These are phyloP conservation scores for Pelargonium exstipulatum DNA, from an alignment of 441 rosid genomes.

Conservation along the genomic window DNA sequence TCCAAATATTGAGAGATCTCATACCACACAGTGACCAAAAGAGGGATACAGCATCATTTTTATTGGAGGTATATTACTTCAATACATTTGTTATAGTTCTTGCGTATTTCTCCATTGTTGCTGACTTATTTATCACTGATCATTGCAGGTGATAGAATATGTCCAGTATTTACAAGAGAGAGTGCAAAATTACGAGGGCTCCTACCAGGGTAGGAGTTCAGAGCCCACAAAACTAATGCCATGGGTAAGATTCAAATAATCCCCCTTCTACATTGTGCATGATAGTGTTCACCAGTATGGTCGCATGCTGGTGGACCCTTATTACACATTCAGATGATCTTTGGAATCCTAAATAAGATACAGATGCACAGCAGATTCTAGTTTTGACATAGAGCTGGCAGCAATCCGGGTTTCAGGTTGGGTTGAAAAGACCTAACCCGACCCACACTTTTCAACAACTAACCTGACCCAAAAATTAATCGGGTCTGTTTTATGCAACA, in stretches of 20 bases:
- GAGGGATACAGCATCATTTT: slow-evolving; percentile 10
- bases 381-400: too few relatives aligned
- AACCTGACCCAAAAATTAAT: too few relatives aligned
- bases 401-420: too few relatives aligned
- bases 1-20: slow-evolving; percentile 5
- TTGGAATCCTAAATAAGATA: too few relatives aligned
- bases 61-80: slow-evolving; percentile 45
- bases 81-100: not conserved
- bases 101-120: slow-evolving; percentile 8
- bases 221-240: slow-evolving; percentile 69
- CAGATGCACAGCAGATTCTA: too few relatives aligned
- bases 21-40: slow-evolving; percentile 7
- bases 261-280: not conserved
- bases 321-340: too few relatives aligned
- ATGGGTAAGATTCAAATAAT: slow-evolving; percentile 40
- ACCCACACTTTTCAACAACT: too few relatives aligned
- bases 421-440: too few relatives aligned
- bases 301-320: too few relatives aligned
- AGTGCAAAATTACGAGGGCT: slow-evolving; percentile 56
- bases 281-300: not conserved
- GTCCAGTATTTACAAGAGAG: slow-evolving; percentile 58
- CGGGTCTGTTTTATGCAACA: too few relatives aligned
- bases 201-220: slow-evolving; percentile 58
- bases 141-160: slow-evolving; percentile 57
- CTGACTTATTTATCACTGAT: slow-evolving; percentile 14